phyloP scores from a whole-genome alignment of 306 rosid species.

The Begonia masoniana region DNA sequence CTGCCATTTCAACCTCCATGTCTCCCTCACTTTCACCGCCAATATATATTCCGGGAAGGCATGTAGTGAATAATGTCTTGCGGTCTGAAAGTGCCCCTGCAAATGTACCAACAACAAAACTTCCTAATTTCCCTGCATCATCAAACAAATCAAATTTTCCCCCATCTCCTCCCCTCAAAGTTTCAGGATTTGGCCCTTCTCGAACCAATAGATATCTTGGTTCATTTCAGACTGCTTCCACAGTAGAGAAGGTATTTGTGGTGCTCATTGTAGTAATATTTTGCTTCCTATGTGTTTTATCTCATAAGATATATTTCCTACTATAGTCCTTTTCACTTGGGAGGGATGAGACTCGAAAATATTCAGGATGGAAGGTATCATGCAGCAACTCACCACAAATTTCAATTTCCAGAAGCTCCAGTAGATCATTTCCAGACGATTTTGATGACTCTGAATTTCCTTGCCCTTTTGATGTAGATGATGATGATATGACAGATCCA shows the following conservation, averaged over 20 bases:
- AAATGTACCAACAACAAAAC: constrained; percentile 34
- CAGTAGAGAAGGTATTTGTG: constrained; percentile 52
- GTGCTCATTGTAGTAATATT: background rate
- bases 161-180: constrained; percentile 32
- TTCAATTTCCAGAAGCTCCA: constrained; percentile 68
- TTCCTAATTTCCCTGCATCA: constrained; percentile 24
- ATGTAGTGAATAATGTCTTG: constrained; percentile 32
- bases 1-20: constrained; percentile 22
- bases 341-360: constrained; percentile 41
- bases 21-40: constrained; percentile 59
- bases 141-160: constrained; percentile 39
- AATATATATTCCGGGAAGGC: constrained; percentile 31
- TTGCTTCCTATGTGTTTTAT: constrained; percentile 1
- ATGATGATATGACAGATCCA: constrained; percentile 58
- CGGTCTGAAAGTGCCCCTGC: constrained; percentile 79
- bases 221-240: constrained; percentile 25
- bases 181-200: constrained; percentile 3
- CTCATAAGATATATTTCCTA: constrained; percentile 14
- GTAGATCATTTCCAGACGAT: constrained; percentile 54
- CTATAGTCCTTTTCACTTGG: constrained; percentile 41
- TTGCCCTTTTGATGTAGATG: constrained; percentile 69
- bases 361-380: constrained; percentile 39
- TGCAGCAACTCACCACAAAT: constrained; percentile 36
- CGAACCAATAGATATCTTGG: constrained; percentile 17
- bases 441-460: constrained; percentile 50